These are phyloP conservation scores for Mycena alexandri DNA, from an alignment of 768 basidiomycete species.

Conservation along the genomic window DNA sequence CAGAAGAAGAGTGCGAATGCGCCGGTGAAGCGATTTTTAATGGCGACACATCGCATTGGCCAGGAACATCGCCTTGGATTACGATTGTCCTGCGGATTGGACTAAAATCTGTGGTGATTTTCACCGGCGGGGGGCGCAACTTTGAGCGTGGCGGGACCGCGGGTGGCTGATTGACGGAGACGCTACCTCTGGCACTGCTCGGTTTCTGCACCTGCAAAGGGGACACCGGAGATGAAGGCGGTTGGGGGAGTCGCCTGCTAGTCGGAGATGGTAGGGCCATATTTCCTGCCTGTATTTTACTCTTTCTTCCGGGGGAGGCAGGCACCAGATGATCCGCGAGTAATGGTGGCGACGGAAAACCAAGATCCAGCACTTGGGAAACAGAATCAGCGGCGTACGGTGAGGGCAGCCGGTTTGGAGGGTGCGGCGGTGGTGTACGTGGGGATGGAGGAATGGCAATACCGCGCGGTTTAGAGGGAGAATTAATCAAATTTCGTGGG, in stretches of 20 bases:
- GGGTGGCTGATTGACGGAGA: slow-evolving; percentile 4
- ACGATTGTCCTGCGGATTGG: neutral
- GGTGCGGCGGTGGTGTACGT: slow-evolving; percentile 22
- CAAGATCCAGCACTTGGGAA: neutral
- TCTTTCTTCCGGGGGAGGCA: slow-evolving; percentile 6
- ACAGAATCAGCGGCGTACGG: neutral
- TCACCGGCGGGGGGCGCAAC: slow-evolving; percentile 34
- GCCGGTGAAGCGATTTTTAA: neutral
- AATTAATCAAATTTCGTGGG: neutral
- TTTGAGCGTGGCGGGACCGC: slow-evolving; percentile 33
- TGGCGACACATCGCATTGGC: neutral
- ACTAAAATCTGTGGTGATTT: slow-evolving; percentile 15
- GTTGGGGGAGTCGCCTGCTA: slow-evolving; percentile 4
- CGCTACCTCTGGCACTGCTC: neutral
- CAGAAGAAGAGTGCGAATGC: slow-evolving; percentile 16
- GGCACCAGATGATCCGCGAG: neutral
- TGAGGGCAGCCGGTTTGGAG: slow-evolving; percentile 2
- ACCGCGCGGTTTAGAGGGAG: neutral
- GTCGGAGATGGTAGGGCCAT: slow-evolving; percentile 9
- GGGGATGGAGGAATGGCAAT: slow-evolving; percentile 26
- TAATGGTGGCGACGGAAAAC: slow-evolving; percentile 19
- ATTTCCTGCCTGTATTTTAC: neutral
- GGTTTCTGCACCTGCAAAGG: slow-evolving; percentile 18
- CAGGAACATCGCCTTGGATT: neutral
- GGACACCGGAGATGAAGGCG: neutral